Evolutionary conservation across 768 basidiomycete genomes (phyloP).

Genomic region (Lentinula aciculospora): DNA sequence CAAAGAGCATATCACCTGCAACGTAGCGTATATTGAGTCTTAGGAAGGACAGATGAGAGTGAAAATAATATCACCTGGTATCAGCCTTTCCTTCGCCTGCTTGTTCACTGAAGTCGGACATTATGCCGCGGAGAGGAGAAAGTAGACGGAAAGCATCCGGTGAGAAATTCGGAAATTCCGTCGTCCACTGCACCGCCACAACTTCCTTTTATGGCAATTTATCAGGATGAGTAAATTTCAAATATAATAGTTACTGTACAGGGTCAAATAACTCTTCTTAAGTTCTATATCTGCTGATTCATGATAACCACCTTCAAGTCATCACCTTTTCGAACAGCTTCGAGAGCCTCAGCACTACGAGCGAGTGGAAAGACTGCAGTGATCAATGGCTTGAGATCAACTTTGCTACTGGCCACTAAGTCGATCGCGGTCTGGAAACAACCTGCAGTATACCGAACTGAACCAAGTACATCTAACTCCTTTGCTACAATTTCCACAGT

Average conservation of each 20-base stretch:
- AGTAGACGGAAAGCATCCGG: not conserved
- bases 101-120: slow-evolving; percentile 5
- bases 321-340: slow-evolving; percentile 13
- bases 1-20: not conserved
- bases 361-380: slow-evolving; percentile 14
- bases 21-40: too few relatives aligned
- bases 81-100: not conserved
- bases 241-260: not conserved
- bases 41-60: too few relatives aligned
- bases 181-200: not conserved
- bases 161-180: not conserved
- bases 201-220: not conserved
- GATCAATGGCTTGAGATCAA: slow-evolving; percentile 12
- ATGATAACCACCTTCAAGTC: slow-evolving; percentile 16
- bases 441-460: slow-evolving; percentile 15
- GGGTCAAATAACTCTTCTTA: too few relatives aligned
- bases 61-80: not conserved
- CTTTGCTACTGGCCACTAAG: slow-evolving; percentile 11
- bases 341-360: slow-evolving; percentile 12
- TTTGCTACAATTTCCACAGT: slow-evolving; percentile 14
- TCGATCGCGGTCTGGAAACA: slow-evolving; percentile 15
- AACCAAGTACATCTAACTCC: slow-evolving; percentile 13
- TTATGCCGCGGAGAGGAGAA: not conserved
- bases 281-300: slow-evolving; percentile 12
- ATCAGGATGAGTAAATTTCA: not conserved